Evolutionary conservation across 768 basidiomycete species (phyloP).

Genomic region (Pulveroboletus sp.): DNA sequence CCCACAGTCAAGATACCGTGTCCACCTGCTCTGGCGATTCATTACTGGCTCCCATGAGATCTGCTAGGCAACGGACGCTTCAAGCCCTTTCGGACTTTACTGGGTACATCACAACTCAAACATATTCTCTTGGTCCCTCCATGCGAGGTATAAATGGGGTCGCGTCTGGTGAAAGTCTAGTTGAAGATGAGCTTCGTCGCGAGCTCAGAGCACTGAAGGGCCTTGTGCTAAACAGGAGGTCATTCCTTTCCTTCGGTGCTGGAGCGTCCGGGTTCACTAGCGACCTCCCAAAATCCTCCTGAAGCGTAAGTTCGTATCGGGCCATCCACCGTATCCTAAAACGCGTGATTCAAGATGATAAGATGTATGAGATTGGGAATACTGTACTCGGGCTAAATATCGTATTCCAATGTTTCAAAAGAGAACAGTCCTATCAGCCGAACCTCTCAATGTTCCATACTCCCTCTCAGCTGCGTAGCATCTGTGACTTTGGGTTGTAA

Average conservation of each 20-base stretch:
- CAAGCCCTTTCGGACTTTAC: conserved; percentile 69
- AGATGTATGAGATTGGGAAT: neutral
- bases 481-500: neutral
- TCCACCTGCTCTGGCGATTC: conserved; percentile 7
- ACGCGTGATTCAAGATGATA: neutral
- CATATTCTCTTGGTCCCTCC: conserved; percentile 39
- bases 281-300: conserved; percentile 4
- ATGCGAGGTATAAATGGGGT: conserved; percentile 17
- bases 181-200: conserved; percentile 62
- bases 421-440: neutral
- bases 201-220: conserved; percentile 79
- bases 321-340: neutral
- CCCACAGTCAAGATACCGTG: conserved; percentile 14
- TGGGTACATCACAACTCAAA: conserved; percentile 72
- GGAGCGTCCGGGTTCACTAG: conserved; percentile 5
- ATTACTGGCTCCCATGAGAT: conserved; percentile 21
- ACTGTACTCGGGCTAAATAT: neutral
- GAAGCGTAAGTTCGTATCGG: neutral
- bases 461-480: neutral
- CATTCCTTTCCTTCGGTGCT: conserved; percentile 13
- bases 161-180: conserved; percentile 16
- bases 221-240: conserved; percentile 68
- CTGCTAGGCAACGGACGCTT: conserved; percentile 53
- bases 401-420: neutral
- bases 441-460: neutral